These are phyloP conservation scores for Astrephomene gubernaculifera DNA, from an alignment of 139 green algal species.

Conservation along the genomic window DNA sequence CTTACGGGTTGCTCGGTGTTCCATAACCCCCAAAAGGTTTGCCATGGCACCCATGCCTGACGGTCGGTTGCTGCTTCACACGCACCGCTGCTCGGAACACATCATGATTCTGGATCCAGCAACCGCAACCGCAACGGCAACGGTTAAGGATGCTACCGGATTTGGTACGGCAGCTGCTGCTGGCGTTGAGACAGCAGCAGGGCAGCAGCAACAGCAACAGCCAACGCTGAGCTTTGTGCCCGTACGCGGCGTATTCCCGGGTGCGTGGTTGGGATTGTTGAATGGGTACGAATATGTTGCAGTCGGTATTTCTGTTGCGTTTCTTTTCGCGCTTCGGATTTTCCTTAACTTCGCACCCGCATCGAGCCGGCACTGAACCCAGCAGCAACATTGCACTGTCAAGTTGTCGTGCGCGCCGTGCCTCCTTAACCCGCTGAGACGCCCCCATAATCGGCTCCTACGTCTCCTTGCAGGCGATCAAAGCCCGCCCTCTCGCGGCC, in stretches of 20 bases:
- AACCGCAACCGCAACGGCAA: neutral
- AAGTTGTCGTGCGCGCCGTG: too few species aligned
- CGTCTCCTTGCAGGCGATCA: neutral
- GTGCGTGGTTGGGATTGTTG: too few species aligned
- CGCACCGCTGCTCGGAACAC: constrained; percentile 19
- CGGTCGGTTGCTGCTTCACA: constrained; percentile 15
- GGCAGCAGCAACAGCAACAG: neutral
- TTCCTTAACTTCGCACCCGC: too few species aligned
- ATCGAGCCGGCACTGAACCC: too few species aligned
- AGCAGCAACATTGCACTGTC: too few species aligned
- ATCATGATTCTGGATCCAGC: constrained; percentile 18
- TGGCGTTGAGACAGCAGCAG: neutral
- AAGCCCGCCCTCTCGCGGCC: constrained; percentile 28
- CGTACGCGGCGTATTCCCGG: neutral
- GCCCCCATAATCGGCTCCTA: too few species aligned
- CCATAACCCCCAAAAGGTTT: too few species aligned
- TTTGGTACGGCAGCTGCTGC: neutral
- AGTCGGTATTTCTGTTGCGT: too few species aligned
- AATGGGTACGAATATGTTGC: too few species aligned
- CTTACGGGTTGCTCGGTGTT: too few species aligned
- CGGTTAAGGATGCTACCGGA: neutral
- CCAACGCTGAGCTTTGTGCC: neutral
- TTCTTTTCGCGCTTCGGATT: too few species aligned
- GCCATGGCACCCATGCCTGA: constrained; percentile 4
- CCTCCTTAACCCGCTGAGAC: too few species aligned